Evolutionary conservation across 2,329 filamentous ascomycete species (phyloP), one percentile per base, ranked within the genome.

Genomic region (Ramularia endophylla): DNA sequence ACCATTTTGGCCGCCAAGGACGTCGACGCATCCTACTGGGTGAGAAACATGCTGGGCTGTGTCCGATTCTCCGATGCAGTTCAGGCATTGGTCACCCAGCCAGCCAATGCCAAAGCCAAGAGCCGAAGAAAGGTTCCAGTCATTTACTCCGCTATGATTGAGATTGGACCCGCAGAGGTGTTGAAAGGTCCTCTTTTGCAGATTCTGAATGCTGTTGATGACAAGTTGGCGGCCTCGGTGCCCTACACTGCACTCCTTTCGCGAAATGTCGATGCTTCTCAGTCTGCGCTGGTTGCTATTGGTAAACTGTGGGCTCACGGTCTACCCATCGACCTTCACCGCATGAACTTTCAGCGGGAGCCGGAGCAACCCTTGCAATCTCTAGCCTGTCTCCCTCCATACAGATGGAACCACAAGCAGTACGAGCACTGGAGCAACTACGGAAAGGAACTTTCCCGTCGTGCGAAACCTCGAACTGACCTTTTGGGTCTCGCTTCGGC

Each of bases 391-490:
- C 30, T 45, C 5, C 42, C 42, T 4, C 13, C 32, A 3, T 45
- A 45, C 20, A 11, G 25, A 29, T 45, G 32, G 38, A 45, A 48
- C 25, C 46, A 48, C 38, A 43, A 46, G 9, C 35, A 35, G 19
- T 50, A 41, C 25, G 50, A 44, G 47, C 22, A 38, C 28, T 41
- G 45, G 22, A 37, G 33, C 20, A 22, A 27, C 5, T 20, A 27
- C n/a, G 34, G 22, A 34, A 48, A 40, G 36, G 38, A 27, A 15
- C 27, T 40, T n/a, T 38, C 38, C 16, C 27, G 35, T 5, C 34
- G 34, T 48, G 55, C 16, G 17, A 15, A 22, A 59, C 58, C 53
- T 57, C 57, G 63, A 34, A 48, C 51, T 18, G 47, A 50, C 9
- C 48, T 63, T 8, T 51, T 67, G 12, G 57, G 57, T 12, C 39